Percentiles rank a stretch among this genome's conserved stretches.
Evolutionary conservation across 2,329 filamentous ascomycete species (phyloP).

Genomic region (Ophiosphaerella herpotricha): DNA sequence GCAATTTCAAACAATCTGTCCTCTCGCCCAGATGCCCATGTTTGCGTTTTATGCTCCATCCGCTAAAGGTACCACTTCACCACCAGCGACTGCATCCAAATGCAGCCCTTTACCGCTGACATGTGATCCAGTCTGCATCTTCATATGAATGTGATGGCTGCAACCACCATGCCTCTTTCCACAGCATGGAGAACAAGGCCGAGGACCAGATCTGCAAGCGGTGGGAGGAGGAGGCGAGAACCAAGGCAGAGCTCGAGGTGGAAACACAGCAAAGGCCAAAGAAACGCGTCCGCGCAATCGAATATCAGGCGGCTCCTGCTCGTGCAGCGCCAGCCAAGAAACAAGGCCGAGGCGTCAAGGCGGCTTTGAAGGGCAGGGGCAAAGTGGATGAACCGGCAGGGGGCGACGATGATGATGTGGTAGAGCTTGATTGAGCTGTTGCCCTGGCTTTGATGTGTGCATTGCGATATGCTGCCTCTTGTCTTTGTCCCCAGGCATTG

Average conservation of each 20-base stretch:
- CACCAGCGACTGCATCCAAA: background rate
- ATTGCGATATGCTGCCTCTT: slow-evolving; percentile 12
- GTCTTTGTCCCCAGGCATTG: background rate
- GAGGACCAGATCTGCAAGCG: slow-evolving; percentile 55
- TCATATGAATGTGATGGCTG: slow-evolving; percentile 63
- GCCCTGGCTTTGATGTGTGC: background rate
- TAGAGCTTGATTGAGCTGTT: slow-evolving; percentile 31
- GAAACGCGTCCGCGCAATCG: slow-evolving; percentile 36
- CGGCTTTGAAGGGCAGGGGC: slow-evolving; percentile 14
- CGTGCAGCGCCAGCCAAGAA: background rate
- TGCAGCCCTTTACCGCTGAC: background rate
- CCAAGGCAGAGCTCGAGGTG: slow-evolving; percentile 23
- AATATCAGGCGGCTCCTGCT: slow-evolving; percentile 12
- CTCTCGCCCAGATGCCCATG: slow-evolving; percentile 56
- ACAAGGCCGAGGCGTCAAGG: slow-evolving; percentile 1
- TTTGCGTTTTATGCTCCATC: slow-evolving; percentile 62
- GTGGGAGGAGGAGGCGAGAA: slow-evolving; percentile 50
- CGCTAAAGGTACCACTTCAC: slow-evolving; percentile 52
- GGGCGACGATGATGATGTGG: slow-evolving; percentile 25
- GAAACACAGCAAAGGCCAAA: slow-evolving; percentile 20
- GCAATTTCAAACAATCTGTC: slow-evolving; percentile 55
- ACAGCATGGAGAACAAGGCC: slow-evolving; percentile 57
- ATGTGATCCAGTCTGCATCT: slow-evolving; percentile 46
- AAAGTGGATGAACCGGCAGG: slow-evolving; percentile 25
- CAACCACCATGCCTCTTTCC: slow-evolving; percentile 59